These are phyloP conservation scores for Trifolium pratense DNA, from an alignment of 306 rosid species.

Conservation along the genomic window DNA sequence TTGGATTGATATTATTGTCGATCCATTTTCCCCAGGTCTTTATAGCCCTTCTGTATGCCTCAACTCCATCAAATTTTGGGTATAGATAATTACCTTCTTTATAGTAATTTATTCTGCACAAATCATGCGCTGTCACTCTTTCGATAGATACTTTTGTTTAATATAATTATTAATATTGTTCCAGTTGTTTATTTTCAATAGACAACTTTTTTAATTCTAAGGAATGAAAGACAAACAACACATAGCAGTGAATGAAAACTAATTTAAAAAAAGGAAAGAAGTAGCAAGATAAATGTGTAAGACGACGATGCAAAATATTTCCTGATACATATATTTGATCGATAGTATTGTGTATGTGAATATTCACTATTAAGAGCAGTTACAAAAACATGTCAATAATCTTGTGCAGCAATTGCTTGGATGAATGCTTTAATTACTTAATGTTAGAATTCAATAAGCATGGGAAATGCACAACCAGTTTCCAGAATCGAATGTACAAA, in stretches of 20 bases:
- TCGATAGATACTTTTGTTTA: not conserved
- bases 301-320: not conserved
- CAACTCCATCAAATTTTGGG: slow-evolving; percentile 77
- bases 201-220: slow-evolving; percentile 16
- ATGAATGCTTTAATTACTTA: not conserved
- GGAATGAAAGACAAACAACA: slow-evolving; percentile 26
- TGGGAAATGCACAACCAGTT: slow-evolving; percentile 23
- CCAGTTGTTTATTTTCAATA: slow-evolving; percentile 1
- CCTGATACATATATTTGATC: slow-evolving; percentile 1
- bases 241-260: slow-evolving; percentile 8
- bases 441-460: slow-evolving; percentile 28
- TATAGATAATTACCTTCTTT: slow-evolving; percentile 80
- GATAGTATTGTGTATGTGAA: not conserved
- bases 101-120: slow-evolving; percentile 81
- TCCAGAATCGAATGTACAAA: not conserved
- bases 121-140: slow-evolving; percentile 35
- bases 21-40: slow-evolving; percentile 92
- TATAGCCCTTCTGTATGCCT: slow-evolving; percentile 81
- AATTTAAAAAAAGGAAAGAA: slow-evolving; percentile 3
- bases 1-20: slow-evolving; percentile 70
- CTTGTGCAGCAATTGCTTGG: slow-evolving; percentile 18
- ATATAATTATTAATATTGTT: not conserved
- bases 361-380: not conserved
- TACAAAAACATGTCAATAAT: not conserved
- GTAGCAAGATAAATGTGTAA: not conserved